Evolutionary conservation across 768 basidiomycete species (phyloP).

Genomic region (Lactifluus echinatus): DNA sequence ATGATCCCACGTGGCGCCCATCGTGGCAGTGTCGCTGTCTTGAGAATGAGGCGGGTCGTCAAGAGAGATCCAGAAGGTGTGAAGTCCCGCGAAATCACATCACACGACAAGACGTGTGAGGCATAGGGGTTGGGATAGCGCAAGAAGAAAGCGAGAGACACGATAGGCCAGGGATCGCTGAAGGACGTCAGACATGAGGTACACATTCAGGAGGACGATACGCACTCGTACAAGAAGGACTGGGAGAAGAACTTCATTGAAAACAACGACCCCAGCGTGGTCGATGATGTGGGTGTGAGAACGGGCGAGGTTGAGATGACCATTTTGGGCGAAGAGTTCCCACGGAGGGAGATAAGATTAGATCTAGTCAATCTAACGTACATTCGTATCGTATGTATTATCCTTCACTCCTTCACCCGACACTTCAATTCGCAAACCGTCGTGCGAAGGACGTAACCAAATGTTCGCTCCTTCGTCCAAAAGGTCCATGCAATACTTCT

Average conservation of each 20-base stretch:
- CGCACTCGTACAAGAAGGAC: slow-evolving; percentile 50
- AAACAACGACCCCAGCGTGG: slow-evolving; percentile 30
- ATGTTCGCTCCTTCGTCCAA: slow-evolving; percentile 38
- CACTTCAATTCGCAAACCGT: slow-evolving; percentile 57
- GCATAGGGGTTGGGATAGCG: slow-evolving; percentile 96
- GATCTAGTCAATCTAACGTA: neutral
- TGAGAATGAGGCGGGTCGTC: slow-evolving; percentile 88
- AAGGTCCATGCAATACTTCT: slow-evolving; percentile 36
- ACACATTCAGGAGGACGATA: slow-evolving; percentile 13
- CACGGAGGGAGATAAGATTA: neutral
- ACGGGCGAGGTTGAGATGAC: neutral
- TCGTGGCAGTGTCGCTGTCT: slow-evolving; percentile 81
- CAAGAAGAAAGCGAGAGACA: slow-evolving; percentile 87
- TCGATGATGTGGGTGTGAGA: neutral
- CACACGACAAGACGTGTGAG: slow-evolving; percentile 88
- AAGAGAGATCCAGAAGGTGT: slow-evolving; percentile 66
- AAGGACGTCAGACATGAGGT: slow-evolving; percentile 7
- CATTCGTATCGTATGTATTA: slow-evolving; percentile 43
- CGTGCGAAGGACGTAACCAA: slow-evolving; percentile 69
- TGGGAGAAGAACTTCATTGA: slow-evolving; percentile 48
- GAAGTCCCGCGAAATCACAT: slow-evolving; percentile 80
- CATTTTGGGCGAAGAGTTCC: neutral
- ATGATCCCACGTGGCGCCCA: slow-evolving; percentile 86
- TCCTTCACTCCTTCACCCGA: slow-evolving; percentile 38
- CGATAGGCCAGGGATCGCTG: slow-evolving; percentile 91